phyloP scores from a whole-genome alignment of 1,284 basidiomycete genomes.

The Pseudozyma hubeiensis region DNA sequence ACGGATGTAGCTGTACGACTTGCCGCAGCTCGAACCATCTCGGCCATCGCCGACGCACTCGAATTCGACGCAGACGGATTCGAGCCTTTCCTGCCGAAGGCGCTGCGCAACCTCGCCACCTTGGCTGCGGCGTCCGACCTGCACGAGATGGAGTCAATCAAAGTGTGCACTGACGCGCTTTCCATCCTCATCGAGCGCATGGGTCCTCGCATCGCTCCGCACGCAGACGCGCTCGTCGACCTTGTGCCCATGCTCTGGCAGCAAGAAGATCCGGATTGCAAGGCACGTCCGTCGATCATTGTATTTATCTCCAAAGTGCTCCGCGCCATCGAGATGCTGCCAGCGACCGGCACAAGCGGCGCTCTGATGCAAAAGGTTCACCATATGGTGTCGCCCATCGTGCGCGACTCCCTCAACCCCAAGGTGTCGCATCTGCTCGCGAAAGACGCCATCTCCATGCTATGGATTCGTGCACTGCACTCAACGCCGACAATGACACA shows the following conservation, averaged over 20 bases:
- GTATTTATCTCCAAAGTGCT: slow-evolving; percentile 63
- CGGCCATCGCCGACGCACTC: slow-evolving; percentile 62
- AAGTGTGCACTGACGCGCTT: slow-evolving; percentile 61
- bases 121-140: slow-evolving; percentile 57
- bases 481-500: slow-evolving; percentile 57
- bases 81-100: slow-evolving; percentile 55
- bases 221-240: slow-evolving; percentile 51
- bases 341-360: slow-evolving; percentile 33
- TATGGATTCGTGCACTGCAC: slow-evolving; percentile 62
- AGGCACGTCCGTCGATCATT: slow-evolving; percentile 61
- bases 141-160: slow-evolving; percentile 63
- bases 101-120: slow-evolving; percentile 52
- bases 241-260: slow-evolving; percentile 64
- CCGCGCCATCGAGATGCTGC: slow-evolving; percentile 54
- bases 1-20: slow-evolving; percentile 65
- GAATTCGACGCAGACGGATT: slow-evolving; percentile 65
- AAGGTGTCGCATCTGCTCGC: slow-evolving; percentile 56
- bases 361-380: slow-evolving; percentile 55
- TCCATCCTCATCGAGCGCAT: slow-evolving; percentile 65
- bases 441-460: slow-evolving; percentile 62
- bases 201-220: slow-evolving; percentile 58
- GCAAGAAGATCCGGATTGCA: slow-evolving; percentile 61
- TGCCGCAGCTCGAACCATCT: slow-evolving; percentile 58
- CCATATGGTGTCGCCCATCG: slow-evolving; percentile 57
- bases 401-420: slow-evolving; percentile 54